Base-by-base conservation (phyloP, 1,284 basidiomycete genomes). In the Austroboletus niveus region DNA sequence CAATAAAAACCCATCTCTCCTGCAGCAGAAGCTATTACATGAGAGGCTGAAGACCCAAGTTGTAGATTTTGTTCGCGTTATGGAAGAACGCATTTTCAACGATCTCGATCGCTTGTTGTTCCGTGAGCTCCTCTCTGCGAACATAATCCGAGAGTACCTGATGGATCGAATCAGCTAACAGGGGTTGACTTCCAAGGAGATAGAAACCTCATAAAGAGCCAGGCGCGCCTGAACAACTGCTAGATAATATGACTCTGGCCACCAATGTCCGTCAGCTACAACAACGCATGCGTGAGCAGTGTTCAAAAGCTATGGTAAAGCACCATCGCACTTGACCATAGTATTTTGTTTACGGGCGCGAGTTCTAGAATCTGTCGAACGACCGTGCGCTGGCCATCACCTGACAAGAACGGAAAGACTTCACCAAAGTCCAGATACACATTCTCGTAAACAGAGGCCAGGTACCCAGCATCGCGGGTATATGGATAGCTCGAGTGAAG, bases 401-500 rank as follows among this genome's bases (percentile, higher is more conserved):
- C 74, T 3, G 84, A 85, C 35, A 90, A 69, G 54, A 79, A 72
- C 0, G 85, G 86, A 57, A 87, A 89, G n/a, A 89, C 78, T 72
- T 87, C 84, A 38, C 89, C 88, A 62, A 90, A 86, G 65, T 91
- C 89, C 41, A 90, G 71, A 62, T 79, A 89, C 9, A 89, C 87
- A 55, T 90, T 90, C 39, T 72, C 62, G 60, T 88, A 89, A 11
- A 85, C 77, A 0, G 85, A 72, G 0, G 85, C 74, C 32, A 91
- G 75, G 64, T 89, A 90, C 2, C 83, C 87, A 4, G 86, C 87
- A 51, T 91, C 87, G 45, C 82, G 77, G 4, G 81, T 85, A 65
- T 78, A 89, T 0, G 88, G 88, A 59, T 90, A 91, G 27, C 82
- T 78, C 2, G 85, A 76, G 61, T 90, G 89, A 1, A 91, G 74